A percentile compares a stretch with the other conserved stretches of the same genome.
Conservation (phyloP, 805 yeast genomes). For the Starmerella bombicola region DNA sequence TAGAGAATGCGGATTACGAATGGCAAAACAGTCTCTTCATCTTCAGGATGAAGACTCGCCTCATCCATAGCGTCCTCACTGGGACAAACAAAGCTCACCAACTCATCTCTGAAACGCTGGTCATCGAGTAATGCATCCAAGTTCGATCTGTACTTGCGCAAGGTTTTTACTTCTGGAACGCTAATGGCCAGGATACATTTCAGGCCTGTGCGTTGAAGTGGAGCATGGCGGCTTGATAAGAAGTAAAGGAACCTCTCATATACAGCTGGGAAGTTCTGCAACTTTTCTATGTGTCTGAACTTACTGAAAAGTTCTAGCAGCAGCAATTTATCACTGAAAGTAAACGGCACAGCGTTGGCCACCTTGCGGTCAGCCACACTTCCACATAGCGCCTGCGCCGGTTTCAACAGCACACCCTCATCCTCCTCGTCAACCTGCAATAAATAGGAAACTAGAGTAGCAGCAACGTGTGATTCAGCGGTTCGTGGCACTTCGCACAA, state of each 20-base stretch:
- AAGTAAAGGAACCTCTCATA: slow-evolving; percentile 41
- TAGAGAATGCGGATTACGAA: slow-evolving; percentile 63
- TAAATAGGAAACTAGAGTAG: slow-evolving; percentile 46
- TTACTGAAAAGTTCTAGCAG: slow-evolving; percentile 50
- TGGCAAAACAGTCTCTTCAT: slow-evolving; percentile 52
- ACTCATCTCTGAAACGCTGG: slow-evolving; percentile 72
- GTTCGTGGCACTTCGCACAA: slow-evolving; percentile 47
- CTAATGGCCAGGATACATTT: slow-evolving; percentile 56
- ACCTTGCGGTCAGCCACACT: too few relatives aligned
- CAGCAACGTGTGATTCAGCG: slow-evolving; percentile 50
- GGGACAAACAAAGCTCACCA: slow-evolving; percentile 42
- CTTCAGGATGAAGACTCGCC: slow-evolving; percentile 44
- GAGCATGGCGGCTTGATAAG: slow-evolving; percentile 47
- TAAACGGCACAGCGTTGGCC: background rate
- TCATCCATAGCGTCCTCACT: slow-evolving; percentile 34
- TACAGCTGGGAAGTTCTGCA: slow-evolving; percentile 42
- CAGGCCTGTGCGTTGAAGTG: slow-evolving; percentile 61
- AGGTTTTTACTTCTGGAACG: slow-evolving; percentile 30
- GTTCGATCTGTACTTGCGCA: slow-evolving; percentile 61
- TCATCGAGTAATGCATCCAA: slow-evolving; percentile 69
- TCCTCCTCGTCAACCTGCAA: slow-evolving; percentile 23
- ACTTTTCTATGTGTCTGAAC: slow-evolving; percentile 51
- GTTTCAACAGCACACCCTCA: slow-evolving; percentile 12
- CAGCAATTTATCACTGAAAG: slow-evolving; percentile 25
- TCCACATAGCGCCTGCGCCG: background rate